These are phyloP conservation scores for Calcarisporium arbuscula DNA, from an alignment of 2,329 filamentous ascomycete genomes.

Conservation along the genomic window DNA sequence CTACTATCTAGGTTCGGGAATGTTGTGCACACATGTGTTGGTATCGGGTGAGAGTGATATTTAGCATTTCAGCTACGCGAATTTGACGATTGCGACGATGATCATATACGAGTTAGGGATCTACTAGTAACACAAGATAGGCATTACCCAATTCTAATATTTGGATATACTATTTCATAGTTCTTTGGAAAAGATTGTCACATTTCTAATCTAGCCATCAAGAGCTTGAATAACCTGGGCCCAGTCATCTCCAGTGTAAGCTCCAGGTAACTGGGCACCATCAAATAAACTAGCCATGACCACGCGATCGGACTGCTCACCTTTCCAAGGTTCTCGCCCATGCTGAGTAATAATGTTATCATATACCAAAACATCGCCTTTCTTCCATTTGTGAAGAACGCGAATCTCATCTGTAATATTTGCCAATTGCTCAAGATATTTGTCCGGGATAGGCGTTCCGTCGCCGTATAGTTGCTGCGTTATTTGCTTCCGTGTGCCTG, in stretches of 20 bases:
- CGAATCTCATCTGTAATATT: constrained; percentile 42
- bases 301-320: constrained; percentile 37
- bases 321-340: constrained; percentile 40
- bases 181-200: too few species aligned
- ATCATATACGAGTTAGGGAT: too few species aligned
- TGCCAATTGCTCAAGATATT: constrained; percentile 32
- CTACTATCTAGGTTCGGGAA: too few species aligned
- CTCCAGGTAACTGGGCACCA: constrained; percentile 35
- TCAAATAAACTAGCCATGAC: constrained; percentile 42
- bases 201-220: background rate
- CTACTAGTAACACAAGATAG: too few species aligned
- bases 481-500: constrained; percentile 27
- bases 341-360: constrained; percentile 44
- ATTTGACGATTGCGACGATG: too few species aligned
- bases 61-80: too few species aligned
- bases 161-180: too few species aligned
- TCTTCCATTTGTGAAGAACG: constrained; percentile 40
- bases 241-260: constrained; percentile 36
- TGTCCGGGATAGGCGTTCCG: constrained; percentile 39
- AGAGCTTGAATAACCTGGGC: constrained; percentile 39
- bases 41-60: too few species aligned
- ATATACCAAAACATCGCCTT: constrained; percentile 40
- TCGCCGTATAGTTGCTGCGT: constrained; percentile 37
- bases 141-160: too few species aligned
- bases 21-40: too few species aligned